Percentiles rank a stretch among this genome's conserved stretches.
phyloP scores from a whole-genome alignment of 306 rosid species.

The Styphnolobium japonicum region DNA sequence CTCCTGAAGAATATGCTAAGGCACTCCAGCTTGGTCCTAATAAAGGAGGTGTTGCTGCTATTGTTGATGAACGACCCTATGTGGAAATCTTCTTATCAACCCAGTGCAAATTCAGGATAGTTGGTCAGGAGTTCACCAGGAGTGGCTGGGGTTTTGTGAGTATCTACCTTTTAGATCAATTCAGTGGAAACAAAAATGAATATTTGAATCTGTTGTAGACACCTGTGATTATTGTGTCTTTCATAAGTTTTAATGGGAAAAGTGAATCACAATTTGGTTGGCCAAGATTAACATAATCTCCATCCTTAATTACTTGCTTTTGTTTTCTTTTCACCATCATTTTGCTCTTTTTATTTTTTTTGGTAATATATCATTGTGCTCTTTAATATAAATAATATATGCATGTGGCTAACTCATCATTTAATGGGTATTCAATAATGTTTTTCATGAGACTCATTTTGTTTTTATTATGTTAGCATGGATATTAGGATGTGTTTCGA shows the following conservation, averaged over 20 bases:
- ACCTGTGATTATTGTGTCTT: not conserved
- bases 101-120: conserved; percentile 76
- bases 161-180: conserved; percentile 23
- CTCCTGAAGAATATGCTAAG: conserved; percentile 74
- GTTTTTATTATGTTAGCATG: not conserved
- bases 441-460: conserved; percentile 6
- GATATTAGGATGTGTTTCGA: not conserved
- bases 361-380: too few relatives aligned
- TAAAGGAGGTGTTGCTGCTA: conserved; percentile 90
- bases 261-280: not conserved
- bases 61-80: conserved; percentile 81
- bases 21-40: conserved; percentile 79
- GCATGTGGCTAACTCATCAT: conserved; percentile 4
- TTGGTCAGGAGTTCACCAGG: conserved; percentile 95
- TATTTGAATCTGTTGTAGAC: not conserved
- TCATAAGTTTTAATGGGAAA: not conserved
- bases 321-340: not conserved
- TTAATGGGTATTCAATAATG: not conserved
- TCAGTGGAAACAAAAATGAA: not conserved
- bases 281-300: not conserved
- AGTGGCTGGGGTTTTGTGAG: conserved; percentile 99
- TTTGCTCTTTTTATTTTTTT: too few relatives aligned
- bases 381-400: not conserved
- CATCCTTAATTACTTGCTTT: not conserved
- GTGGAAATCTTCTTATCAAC: conserved; percentile 77